Evolutionary conservation across 805 yeast species (phyloP).

Genomic region (Cyberlindnera meyerae): DNA sequence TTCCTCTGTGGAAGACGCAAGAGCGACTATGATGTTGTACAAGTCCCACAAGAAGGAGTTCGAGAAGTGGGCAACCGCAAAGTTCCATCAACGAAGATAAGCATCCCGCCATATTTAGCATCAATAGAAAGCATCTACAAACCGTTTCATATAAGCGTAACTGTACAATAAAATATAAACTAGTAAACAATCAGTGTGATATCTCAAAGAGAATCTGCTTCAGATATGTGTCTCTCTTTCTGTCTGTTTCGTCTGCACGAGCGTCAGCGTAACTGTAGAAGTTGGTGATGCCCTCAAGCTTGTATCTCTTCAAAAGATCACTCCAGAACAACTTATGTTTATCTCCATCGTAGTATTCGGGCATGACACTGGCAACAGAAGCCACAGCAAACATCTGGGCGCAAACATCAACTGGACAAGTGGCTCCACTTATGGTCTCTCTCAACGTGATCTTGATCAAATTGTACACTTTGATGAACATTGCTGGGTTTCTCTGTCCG

Average conservation of each 20-base stretch:
- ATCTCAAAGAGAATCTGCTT: too few relatives aligned
- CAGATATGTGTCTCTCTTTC: too few relatives aligned
- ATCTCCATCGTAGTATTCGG: slow-evolving; percentile 17
- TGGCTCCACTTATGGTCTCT: slow-evolving; percentile 11
- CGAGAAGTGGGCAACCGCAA: slow-evolving; percentile 34
- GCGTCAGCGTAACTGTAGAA: neutral
- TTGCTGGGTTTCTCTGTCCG: slow-evolving; percentile 28
- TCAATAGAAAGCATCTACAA: neutral
- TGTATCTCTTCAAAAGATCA: slow-evolving; percentile 8
- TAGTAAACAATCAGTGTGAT: too few relatives aligned
- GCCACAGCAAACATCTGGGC: slow-evolving; percentile 30
- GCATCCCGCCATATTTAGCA: neutral
- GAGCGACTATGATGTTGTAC: slow-evolving; percentile 80
- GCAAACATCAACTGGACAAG: slow-evolving; percentile 22
- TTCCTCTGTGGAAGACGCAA: slow-evolving; percentile 88
- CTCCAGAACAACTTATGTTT: slow-evolving; percentile 3
- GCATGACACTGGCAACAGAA: slow-evolving; percentile 26
- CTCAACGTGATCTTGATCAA: slow-evolving; percentile 30
- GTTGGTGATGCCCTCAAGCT: slow-evolving; percentile 5
- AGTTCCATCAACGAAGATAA: slow-evolving; percentile 2
- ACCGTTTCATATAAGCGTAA: too few relatives aligned
- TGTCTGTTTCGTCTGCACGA: neutral
- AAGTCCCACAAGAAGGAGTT: slow-evolving; percentile 57
- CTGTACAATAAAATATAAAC: too few relatives aligned
- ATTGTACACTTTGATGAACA: slow-evolving; percentile 30